These are phyloP conservation scores for Aeminium ludgeri DNA, from an alignment of 495 filamentous ascomycete species.

Conservation along the genomic window DNA sequence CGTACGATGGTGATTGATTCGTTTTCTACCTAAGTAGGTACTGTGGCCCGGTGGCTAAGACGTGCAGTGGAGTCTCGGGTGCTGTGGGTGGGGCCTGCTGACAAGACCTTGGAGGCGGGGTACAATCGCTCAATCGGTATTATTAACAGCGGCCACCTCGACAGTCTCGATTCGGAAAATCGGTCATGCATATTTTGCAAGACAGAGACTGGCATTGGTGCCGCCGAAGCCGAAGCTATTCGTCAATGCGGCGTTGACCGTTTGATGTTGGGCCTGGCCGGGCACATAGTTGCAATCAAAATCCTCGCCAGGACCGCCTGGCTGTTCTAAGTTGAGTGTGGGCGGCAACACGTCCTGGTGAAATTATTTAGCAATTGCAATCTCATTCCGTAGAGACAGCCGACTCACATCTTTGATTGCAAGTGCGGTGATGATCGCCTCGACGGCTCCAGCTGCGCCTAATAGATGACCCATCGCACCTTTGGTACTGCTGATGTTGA, in stretches of 20 bases:
- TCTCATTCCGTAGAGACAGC: neutral
- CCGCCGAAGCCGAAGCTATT: slow-evolving; percentile 99
- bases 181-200: slow-evolving; percentile 33
- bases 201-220: slow-evolving; percentile 83
- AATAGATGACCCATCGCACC: slow-evolving; percentile 85
- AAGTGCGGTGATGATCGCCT: slow-evolving; percentile 68
- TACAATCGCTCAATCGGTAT: too few relatives aligned
- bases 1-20: too few relatives aligned
- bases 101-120: too few relatives aligned
- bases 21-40: too few relatives aligned
- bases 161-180: neutral
- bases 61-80: too few relatives aligned
- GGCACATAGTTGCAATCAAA: slow-evolving; percentile 83
- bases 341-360: slow-evolving; percentile 63
- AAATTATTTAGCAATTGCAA: slow-evolving; percentile 15
- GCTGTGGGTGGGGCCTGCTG: too few relatives aligned
- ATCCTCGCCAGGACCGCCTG: slow-evolving; percentile 35
- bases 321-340: slow-evolving; percentile 64
- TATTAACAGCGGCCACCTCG: too few relatives aligned
- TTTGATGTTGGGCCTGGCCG: slow-evolving; percentile 45
- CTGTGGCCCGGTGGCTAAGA: neutral
- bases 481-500: slow-evolving; percentile 86
- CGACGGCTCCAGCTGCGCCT: slow-evolving; percentile 76
- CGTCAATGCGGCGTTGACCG: slow-evolving; percentile 60
- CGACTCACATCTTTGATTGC: slow-evolving; percentile 55